Conservation (phyloP, 1,139 yeast species). For the Pichia sp. region DNA sequence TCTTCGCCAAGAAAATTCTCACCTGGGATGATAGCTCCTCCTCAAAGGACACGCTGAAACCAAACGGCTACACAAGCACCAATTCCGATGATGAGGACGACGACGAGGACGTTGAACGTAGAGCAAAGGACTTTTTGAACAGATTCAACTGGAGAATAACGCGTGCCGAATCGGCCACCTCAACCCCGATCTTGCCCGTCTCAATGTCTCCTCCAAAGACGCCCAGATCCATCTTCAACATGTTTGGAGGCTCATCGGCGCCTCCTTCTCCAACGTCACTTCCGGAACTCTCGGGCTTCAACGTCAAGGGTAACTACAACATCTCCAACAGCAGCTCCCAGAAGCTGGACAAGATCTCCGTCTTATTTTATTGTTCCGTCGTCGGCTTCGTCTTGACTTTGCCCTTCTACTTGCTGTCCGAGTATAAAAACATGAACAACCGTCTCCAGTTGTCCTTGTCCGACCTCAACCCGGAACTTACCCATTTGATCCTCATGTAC, state of each 20-base stretch:
- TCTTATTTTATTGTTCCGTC: slow-evolving; percentile 76
- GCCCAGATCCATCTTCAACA: slow-evolving; percentile 1
- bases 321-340: slow-evolving; percentile 20
- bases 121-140: slow-evolving; percentile 27
- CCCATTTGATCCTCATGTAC: slow-evolving; percentile 46
- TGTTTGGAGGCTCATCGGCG: slow-evolving; percentile 2
- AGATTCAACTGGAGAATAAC: slow-evolving; percentile 29
- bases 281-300: background rate
- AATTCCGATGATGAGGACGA: background rate
- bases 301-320: background rate
- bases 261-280: slow-evolving; percentile 21
- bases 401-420: slow-evolving; percentile 72
- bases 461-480: slow-evolving; percentile 36
- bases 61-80: background rate
- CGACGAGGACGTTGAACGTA: slow-evolving; percentile 20
- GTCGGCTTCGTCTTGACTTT: slow-evolving; percentile 75
- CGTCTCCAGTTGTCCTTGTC: slow-evolving; percentile 30
- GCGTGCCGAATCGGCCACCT: slow-evolving; percentile 32
- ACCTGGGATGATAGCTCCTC: slow-evolving; percentile 37
- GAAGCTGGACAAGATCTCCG: slow-evolving; percentile 75
- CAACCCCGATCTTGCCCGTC: slow-evolving; percentile 32
- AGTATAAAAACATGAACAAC: slow-evolving; percentile 32
- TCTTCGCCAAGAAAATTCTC: slow-evolving; percentile 78
- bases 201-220: slow-evolving; percentile 18
- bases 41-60: no score